Base-by-base conservation (phyloP, 768 basidiomycete species). In the Hericium rajendrae region DNA sequence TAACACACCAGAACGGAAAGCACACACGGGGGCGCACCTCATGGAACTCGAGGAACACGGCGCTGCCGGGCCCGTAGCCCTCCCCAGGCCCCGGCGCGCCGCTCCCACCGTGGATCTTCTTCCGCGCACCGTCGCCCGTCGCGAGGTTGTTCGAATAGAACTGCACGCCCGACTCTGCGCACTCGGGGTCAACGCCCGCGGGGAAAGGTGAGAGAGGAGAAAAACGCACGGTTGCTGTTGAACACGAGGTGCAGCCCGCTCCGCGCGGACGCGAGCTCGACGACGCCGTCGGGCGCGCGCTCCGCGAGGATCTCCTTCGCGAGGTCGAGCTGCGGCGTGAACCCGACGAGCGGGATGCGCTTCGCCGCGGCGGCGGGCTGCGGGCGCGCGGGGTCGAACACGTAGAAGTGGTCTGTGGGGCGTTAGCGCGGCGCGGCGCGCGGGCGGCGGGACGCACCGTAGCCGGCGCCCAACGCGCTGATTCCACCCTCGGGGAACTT, bases 81-180 rank as follows among this genome's bases (percentile, higher is more conserved):
- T 89, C 88, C 6, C 83, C 80, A 20, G 75, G 67, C 24, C 74
- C 80, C 51, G 66, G 69, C 18, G 72, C 69, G 22, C 86, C 86
- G n/a, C 79, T 81, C 2, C 87, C 86, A 16, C 87, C 86, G 63
- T 91, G 88, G 38, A 87, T 84, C 68, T 78, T 80, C 75, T 89
- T 88, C 48, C 84, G 76, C 37, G 81, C 79, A 15, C 78, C 81
- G 15, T 73, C 76, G 16, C 70, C 66, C 51, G 76, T 69, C 13
- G 82, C 71, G 55, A 79, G 70, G 51, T 78, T 80, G 65, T 84
- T 82, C 2, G 85, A 78, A 66, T 89, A 89, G 63, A 88, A 83
- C 78, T 88, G 88, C 39, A 86, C 76, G 12, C 87, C 87, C 9
- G 77, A 79, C 68, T 91, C 88, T 89, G 61, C 28, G n/a, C 16